Evolutionary conservation across 139 green algal genomes (phyloP).

Genomic region (Limnomonas spitsbergensis): DNA sequence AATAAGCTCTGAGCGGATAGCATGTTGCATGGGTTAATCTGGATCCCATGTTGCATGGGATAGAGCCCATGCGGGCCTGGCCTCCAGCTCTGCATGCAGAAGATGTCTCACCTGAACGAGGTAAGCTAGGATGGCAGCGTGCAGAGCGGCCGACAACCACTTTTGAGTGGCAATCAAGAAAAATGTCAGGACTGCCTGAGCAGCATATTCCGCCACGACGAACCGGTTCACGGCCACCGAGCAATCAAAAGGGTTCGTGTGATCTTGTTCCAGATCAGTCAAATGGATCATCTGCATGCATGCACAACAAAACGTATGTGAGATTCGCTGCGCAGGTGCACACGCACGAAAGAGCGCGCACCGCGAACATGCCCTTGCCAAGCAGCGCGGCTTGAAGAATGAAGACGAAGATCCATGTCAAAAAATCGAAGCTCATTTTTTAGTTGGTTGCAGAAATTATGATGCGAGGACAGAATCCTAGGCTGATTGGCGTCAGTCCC

Average conservation of each 20-base stretch:
- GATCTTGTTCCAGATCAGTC: conserved; percentile 5
- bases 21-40: too few relatives aligned
- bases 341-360: too few relatives aligned
- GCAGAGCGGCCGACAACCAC: background rate
- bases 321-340: background rate
- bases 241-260: conserved; percentile 14
- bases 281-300: background rate
- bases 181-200: background rate
- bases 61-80: too few relatives aligned
- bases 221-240: background rate
- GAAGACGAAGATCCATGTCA: background rate
- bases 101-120: too few relatives aligned
- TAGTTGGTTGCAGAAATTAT: too few relatives aligned
- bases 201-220: background rate
- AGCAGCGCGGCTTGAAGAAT: conserved; percentile 1
- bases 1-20: too few relatives aligned
- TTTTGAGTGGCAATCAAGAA: background rate
- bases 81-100: too few relatives aligned
- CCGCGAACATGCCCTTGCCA: conserved; percentile 9
- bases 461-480: too few relatives aligned
- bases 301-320: too few relatives aligned
- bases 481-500: too few relatives aligned
- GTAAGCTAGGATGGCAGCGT: background rate
- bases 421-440: conserved; percentile 16
- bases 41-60: too few relatives aligned